Percentiles rank a stretch among this genome's conserved stretches.
Evolutionary conservation across 352 stramenopile species (phyloP).

Genomic region (Globisporangium abappressorium): DNA sequence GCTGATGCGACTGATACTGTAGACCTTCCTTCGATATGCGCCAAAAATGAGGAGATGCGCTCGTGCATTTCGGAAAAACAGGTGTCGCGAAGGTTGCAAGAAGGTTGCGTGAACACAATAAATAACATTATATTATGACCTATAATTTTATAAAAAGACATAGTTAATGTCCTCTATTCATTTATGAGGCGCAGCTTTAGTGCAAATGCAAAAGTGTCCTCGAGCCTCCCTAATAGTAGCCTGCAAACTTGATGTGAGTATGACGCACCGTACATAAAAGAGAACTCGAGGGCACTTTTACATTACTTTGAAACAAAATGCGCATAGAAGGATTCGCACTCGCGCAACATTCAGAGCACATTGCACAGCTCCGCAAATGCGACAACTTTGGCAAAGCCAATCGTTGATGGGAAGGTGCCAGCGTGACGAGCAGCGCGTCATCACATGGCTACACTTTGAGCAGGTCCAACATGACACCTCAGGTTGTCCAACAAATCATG

Average conservation of each 20-base stretch:
- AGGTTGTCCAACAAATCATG: not conserved
- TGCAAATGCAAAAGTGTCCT: no score
- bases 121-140: no score
- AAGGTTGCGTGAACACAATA: not conserved
- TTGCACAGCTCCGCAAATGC: not conserved
- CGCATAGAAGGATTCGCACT: not conserved
- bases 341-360: slow-evolving; percentile 4
- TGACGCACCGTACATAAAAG: no score
- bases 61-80: not conserved
- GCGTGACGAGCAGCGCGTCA: not conserved
- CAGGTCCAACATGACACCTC: not conserved
- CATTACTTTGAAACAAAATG: no score
- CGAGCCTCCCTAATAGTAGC: no score
- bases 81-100: not conserved
- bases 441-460: slow-evolving; percentile 5
- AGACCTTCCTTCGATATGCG: not conserved
- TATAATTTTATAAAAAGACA: no score
- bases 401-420: not conserved
- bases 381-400: not conserved
- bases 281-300: no score
- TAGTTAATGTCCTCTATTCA: no score
- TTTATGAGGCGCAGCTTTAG: no score
- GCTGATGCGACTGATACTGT: not conserved
- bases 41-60: not conserved
- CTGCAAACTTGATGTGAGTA: no score